Base-by-base conservation (phyloP, 2,329 filamentous ascomycete genomes). In the Zymoseptoria passerinii region DNA sequence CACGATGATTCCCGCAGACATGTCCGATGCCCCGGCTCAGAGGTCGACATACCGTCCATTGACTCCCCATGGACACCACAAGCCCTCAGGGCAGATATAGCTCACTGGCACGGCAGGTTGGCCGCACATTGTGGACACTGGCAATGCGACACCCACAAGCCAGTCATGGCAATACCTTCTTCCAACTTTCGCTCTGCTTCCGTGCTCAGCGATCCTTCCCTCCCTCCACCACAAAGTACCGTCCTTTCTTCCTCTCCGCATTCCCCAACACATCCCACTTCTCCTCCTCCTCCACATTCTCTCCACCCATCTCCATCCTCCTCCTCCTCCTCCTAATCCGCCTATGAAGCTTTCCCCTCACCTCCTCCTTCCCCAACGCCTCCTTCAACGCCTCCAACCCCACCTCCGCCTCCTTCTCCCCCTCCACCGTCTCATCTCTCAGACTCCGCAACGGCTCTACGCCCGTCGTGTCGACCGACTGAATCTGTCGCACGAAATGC, bases 401-500 rank as follows among this genome's bases (percentile, higher is more conserved):
- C 54, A 91, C 78, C 4, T 82, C 83, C 51, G 80, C 80, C 62
- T 84, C 83, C 44, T 75, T 70, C 27, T 81, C 67, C 0, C 81
- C 83, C 10, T 73, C 73, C 1, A 70, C 66, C 1, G 88, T 89
- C 76, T 94, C 92, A 71, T 97, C 92, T 55, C 90, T 84, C 58
- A 97, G 87, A 50, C 87, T 86, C 54, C 83, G 80, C 50, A 99
- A 75, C 0, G 94, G 92, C 57, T 84, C 80, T 0, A 96, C 78
- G 3, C 81, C 84, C 0, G 79, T 75, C 0, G 90, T 92, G 71
- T 95, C 82, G 53, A 96, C 86, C 50, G 80, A 77, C 69, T 95
- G 92, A 19, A 97, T 85, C 62, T 90, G 84, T 61, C 83, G 85
- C n/a, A 97, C 91, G 70, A 99, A 99, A 68, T 88, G 87, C 0